Base-by-base conservation (phyloP, 495 filamentous ascomycete genomes). In the Neurospora sp. region DNA sequence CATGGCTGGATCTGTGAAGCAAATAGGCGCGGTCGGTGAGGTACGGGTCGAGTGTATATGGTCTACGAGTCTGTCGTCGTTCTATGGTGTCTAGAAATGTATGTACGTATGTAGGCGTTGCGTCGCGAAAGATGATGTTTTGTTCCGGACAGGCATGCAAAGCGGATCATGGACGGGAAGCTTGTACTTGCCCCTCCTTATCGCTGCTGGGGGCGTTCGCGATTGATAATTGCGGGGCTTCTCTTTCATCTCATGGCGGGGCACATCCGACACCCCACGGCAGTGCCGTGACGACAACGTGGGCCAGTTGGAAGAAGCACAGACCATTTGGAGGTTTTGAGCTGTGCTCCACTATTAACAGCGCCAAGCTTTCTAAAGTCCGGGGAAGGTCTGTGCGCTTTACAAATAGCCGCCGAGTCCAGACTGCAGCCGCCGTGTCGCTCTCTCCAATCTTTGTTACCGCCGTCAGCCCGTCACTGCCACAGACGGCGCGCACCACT, bases 1-100 rank as follows among this genome's bases (percentile, higher is more conserved):
- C 79, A 81, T 81, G 79, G 42, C 70, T 70, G 12, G 71, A 27
- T 69, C 41, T 31, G 18, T 23, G 42, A 6, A n/a, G 18, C 7
- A 9, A 44, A 27, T 59, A 16, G 20, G 3, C n/a, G 20, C 16
- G 66, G 4, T 54, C 9, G 20, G 16, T n/a, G 12, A 35, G 23
- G 44, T 42, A 38, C 16, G 14, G 37, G 27, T 8, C 23, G n/a
- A 31, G 42, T 44, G 27, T 72, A 59, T 38, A 11, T 16, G 59
- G 9, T 54, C 4, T 23, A 12, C n/a, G 35, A 38, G 11, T 71
- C 6, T 38, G 73, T 69, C 37, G 71, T 69, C 37, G 37, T 12
- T 11, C 7, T 35, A 27, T 31, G 44, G n/a, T 16, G 23, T 16
- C 23, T 31, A 7, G 6, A 2, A 2, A 31, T 62, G 11, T 62